Percentiles rank a stretch among this genome's conserved stretches.
phyloP scores from a whole-genome alignment of 1,139 yeast species.

The Yamadazyma pseudoaaseri region DNA sequence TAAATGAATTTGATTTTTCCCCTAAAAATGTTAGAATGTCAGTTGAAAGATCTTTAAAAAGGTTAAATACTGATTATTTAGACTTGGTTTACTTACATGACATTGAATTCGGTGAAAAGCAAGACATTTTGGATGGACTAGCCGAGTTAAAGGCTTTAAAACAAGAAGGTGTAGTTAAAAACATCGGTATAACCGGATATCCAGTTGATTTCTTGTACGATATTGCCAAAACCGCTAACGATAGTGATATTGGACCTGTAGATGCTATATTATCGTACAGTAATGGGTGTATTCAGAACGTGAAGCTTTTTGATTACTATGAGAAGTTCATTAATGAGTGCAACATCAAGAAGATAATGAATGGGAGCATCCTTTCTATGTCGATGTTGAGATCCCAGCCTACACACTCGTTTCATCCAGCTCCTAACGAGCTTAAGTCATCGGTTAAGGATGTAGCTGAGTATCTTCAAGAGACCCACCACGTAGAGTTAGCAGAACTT shows the following conservation, averaged over 20 bases:
- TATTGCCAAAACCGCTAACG: constrained; percentile 40
- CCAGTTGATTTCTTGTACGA: constrained; percentile 68
- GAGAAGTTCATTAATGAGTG: constrained; percentile 52
- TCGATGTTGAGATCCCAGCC: constrained; percentile 67
- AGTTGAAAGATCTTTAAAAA: constrained; percentile 60
- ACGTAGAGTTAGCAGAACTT: constrained; percentile 72
- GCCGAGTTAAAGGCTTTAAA: constrained; percentile 58
- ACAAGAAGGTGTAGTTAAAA: constrained; percentile 57
- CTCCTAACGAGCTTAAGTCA: constrained; percentile 53
- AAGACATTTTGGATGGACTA: constrained; percentile 61
- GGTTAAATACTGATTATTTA: constrained; percentile 65
- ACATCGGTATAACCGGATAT: constrained; percentile 84
- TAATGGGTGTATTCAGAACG: constrained; percentile 81
- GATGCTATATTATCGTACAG: constrained; percentile 81
- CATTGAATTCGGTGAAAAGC: constrained; percentile 70
- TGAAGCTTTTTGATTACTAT: constrained; percentile 48
- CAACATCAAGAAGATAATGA: constrained; percentile 56
- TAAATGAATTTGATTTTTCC: constrained; percentile 74
- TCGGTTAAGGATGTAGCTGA: constrained; percentile 56
- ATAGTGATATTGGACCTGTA: constrained; percentile 45
- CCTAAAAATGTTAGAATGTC: constrained; percentile 59
- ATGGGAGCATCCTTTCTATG: constrained; percentile 89
- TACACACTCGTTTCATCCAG: constrained; percentile 84
- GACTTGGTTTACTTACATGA: constrained; percentile 89
- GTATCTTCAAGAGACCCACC: constrained; percentile 32